A percentile compares a stretch with the other conserved stretches of the same genome.
These are phyloP conservation scores for Hypomyces perniciosus DNA, from an alignment of 2,329 filamentous ascomycete species.

Conservation along the genomic window DNA sequence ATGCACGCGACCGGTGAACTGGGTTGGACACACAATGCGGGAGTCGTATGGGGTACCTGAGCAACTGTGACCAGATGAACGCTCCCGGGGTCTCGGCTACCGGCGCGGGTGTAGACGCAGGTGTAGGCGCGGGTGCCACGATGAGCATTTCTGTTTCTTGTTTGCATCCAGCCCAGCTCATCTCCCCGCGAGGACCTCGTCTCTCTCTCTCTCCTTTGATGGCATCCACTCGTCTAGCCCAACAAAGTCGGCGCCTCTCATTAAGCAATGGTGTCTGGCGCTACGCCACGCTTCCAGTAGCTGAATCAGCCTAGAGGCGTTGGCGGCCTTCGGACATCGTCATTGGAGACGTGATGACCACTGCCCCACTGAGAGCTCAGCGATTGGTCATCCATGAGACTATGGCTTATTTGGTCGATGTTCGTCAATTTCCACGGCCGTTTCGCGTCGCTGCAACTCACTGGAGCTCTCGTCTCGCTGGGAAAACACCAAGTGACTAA, in stretches of 20 bases:
- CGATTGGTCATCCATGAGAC: constrained; percentile 13
- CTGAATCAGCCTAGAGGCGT: constrained; percentile 9
- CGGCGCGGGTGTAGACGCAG: constrained; percentile 3
- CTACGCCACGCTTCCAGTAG: constrained; percentile 5
- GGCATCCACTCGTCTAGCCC: constrained; percentile 1
- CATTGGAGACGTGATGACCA: constrained; percentile 6
- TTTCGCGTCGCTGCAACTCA: constrained; percentile 3
- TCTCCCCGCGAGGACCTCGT: constrained; percentile 1
- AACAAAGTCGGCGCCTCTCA: neutral
- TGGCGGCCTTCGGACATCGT: neutral
- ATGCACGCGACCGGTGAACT: neutral
- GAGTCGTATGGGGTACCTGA: neutral
- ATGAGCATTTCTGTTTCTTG: constrained; percentile 2
- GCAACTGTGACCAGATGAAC: constrained; percentile 1
- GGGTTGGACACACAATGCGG: neutral
- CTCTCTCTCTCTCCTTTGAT: neutral
- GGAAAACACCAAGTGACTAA: too few species aligned
- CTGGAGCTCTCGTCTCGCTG: neutral
- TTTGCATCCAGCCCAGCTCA: neutral
- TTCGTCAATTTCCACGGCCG: constrained; percentile 17
- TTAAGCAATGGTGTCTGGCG: constrained; percentile 4
- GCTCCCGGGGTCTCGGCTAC: constrained; percentile 11
- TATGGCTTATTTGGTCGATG: constrained; percentile 6
- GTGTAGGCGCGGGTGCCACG: constrained; percentile 5
- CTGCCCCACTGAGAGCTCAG: constrained; percentile 15